These are phyloP conservation scores for Deinandra increscens DNA, from an alignment of 129 eudicot species.

Conservation along the genomic window DNA sequence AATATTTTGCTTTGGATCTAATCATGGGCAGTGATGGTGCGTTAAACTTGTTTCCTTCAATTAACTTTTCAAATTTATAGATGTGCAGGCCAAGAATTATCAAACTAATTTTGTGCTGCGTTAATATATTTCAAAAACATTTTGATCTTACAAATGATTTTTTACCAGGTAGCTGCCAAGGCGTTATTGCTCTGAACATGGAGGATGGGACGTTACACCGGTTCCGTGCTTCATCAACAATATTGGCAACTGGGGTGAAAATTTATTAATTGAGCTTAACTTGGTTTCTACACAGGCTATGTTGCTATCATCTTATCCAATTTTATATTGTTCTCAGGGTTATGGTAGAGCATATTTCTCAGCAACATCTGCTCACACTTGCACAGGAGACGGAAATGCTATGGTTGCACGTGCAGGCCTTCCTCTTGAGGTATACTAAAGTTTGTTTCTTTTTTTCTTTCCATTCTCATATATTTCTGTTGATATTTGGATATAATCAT, in stretches of 20 bases:
- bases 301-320: slow-evolving; percentile 7
- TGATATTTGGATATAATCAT: slow-evolving; percentile 12
- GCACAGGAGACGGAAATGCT: slow-evolving; percentile 99
- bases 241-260: slow-evolving; percentile 94
- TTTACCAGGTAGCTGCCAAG: slow-evolving; percentile 86
- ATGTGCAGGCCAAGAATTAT: background rate
- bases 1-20: slow-evolving; percentile 94
- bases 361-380: slow-evolving; percentile 99
- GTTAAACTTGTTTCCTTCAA: slow-evolving; percentile 2
- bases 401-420: slow-evolving; percentile 99
- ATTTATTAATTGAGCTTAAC: slow-evolving; percentile 10
- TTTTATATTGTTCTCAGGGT: slow-evolving; percentile 53
- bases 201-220: slow-evolving; percentile 99
- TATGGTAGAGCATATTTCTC: slow-evolving; percentile 97
- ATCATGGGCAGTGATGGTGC: slow-evolving; percentile 95
- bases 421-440: slow-evolving; percentile 73
- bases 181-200: slow-evolving; percentile 94
- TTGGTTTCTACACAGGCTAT: slow-evolving; percentile 18
- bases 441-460: background rate
- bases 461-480: slow-evolving; percentile 5
- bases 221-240: slow-evolving; percentile 83
- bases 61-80: background rate
- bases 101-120: background rate
- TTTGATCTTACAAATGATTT: slow-evolving; percentile 11
- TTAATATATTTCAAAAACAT: background rate